Base-by-base conservation (phyloP, 2,329 filamentous ascomycete species). In the Phaeoacremonium minimum region DNA sequence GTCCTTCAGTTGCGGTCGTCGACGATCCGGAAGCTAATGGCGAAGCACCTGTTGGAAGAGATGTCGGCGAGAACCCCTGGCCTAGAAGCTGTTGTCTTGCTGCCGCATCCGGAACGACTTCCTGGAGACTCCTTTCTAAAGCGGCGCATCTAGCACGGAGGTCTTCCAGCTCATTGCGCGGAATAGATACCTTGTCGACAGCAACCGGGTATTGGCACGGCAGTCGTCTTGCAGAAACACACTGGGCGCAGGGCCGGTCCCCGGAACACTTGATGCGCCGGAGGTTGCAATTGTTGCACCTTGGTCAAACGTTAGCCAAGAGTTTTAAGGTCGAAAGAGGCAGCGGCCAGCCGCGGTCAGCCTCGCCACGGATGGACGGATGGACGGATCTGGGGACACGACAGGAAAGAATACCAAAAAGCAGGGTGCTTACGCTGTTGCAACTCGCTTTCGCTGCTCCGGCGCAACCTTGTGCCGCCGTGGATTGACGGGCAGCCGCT, bases 241-340 rank as follows among this genome's bases (percentile, higher is more conserved):
- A 75, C 43, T 71, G 66, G 28, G 50, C 48, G 47, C 71, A 75
- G 0, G 71, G 71, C n/a, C 48, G 52, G 4, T 69, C 61, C 31
- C 71, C 71, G 11, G 68, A 72, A 52, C 71, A 75, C 45, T 70
- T 73, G 50, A 72, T 67, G 39, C 71, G 64, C 30, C 69, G 65
- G 31, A 72, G 49, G 53, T 75, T 75, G 56, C 71, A 75, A 49
- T 56, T 64, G 47, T 75, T 74, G 58, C 71, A 74, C 39, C 70
- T 26, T 26, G 22, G 22, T 9, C 9, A 26, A 26, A 9, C 9
- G 22, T 9, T n/a, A n/a, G 22, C 22, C 9, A 26, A n/a, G 22
- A n/a, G 9, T 9, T 26, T 26, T 26, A 9, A 26, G 22, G n/a
- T n/a, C 9, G 16, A 28, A 18, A 13, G 15, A 20, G 16, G 36